Conservation (phyloP, 192 early-diverging fungal species). For the Backusella macrospora region DNA sequence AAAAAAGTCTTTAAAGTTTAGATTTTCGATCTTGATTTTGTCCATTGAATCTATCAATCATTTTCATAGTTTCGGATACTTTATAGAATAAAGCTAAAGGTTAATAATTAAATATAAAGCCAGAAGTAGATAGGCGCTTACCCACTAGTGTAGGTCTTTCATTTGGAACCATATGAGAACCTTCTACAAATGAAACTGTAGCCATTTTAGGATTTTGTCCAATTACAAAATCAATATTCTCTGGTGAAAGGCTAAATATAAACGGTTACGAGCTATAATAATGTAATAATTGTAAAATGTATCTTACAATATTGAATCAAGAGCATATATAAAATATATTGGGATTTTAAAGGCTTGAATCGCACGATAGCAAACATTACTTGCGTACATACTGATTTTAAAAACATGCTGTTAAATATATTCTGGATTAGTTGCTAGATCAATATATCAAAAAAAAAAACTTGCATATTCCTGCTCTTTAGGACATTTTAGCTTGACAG, state of each 20-base stretch:
- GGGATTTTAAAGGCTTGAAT: constrained; percentile 42
- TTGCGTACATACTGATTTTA: constrained; percentile 20
- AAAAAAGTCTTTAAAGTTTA: no score
- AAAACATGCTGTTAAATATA: constrained; percentile 23
- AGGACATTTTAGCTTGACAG: constrained; percentile 46
- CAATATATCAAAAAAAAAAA: neutral
- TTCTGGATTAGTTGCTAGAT: neutral
- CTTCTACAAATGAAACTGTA: constrained; percentile 31
- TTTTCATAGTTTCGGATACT: constrained; percentile 11
- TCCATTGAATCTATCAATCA: neutral
- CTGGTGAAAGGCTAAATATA: constrained; percentile 15
- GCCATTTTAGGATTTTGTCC: constrained; percentile 24
- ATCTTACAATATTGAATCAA: constrained; percentile 45
- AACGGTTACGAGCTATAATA: neutral
- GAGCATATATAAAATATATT: constrained; percentile 43
- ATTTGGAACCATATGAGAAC: constrained; percentile 44
- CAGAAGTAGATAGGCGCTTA: constrained; percentile 18
- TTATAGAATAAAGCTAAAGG: neutral
- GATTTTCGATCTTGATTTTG: no score
- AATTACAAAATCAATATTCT: constrained; percentile 22
- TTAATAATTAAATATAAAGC: neutral
- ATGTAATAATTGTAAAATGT: neutral
- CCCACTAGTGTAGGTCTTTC: constrained; percentile 44
- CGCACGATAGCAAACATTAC: constrained; percentile 29
- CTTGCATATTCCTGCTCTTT: constrained; percentile 52